These are phyloP conservation scores for Murraya koenigii DNA, from an alignment of 345 rosid genomes.

Conservation along the genomic window DNA sequence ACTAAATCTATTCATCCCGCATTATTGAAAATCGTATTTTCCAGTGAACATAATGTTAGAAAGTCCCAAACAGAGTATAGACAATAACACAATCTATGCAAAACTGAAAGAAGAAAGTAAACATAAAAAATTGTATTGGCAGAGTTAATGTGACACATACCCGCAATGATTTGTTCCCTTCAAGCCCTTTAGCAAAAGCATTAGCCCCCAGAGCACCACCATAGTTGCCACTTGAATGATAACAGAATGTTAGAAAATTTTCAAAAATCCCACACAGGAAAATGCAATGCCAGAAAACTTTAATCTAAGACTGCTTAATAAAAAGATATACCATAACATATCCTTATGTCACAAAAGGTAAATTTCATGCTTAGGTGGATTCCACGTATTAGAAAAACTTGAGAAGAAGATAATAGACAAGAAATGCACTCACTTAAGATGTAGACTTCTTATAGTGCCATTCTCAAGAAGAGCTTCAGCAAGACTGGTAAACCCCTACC, in stretches of 20 bases:
- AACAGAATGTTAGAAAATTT: constrained; percentile 28
- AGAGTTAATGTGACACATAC: constrained; percentile 33
- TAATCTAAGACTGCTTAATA: constrained; percentile 16
- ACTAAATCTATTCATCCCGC: background rate
- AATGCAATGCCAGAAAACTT: constrained; percentile 6
- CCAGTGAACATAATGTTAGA: background rate
- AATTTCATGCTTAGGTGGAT: background rate
- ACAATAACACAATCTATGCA: background rate
- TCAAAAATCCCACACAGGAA: constrained; percentile 15
- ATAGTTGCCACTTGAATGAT: constrained; percentile 75
- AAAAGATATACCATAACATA: constrained; percentile 8
- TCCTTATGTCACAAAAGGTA: background rate
- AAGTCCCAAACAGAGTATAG: background rate
- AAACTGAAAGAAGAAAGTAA: background rate
- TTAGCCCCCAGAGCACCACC: constrained; percentile 97
- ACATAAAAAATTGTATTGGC: constrained; percentile 7
- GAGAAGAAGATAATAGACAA: constrained; percentile 2
- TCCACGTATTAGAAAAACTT: background rate
- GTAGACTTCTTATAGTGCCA: constrained; percentile 58
- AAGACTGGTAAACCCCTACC: constrained; percentile 94
- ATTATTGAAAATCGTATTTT: background rate
- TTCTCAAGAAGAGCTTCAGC: constrained; percentile 82
- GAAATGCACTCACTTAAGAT: constrained; percentile 71
- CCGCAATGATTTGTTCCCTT: constrained; percentile 81
- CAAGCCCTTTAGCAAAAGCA: constrained; percentile 90